Percentiles rank a stretch among this genome's conserved stretches.
phyloP scores from a whole-genome alignment of 176 grass and related monocot species.

The Phoenix roebelenii region DNA sequence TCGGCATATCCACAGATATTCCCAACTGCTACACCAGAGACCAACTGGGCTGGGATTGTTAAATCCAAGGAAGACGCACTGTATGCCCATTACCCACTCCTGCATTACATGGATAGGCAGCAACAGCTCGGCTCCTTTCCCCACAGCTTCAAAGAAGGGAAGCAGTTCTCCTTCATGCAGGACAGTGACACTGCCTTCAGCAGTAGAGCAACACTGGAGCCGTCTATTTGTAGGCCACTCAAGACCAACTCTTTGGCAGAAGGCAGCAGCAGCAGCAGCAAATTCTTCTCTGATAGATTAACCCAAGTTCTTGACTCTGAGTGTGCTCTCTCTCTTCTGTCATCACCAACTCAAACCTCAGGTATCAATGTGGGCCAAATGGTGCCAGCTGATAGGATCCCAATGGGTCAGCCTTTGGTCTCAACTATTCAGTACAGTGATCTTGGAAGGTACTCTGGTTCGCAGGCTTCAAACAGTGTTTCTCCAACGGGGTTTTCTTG shows the following conservation, averaged over 20 bases:
- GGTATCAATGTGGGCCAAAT: slow-evolving; percentile 1
- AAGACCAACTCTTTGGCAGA: slow-evolving; percentile 17
- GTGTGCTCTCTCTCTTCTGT: slow-evolving; percentile 98
- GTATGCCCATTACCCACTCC: neutral
- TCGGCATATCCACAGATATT: neutral
- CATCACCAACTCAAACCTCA: slow-evolving; percentile 35
- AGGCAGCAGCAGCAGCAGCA: slow-evolving; percentile 17
- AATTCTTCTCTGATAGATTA: slow-evolving; percentile 30
- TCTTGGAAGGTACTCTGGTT: slow-evolving; percentile 2
- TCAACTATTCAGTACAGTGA: slow-evolving; percentile 20
- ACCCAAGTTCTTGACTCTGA: slow-evolving; percentile 28
- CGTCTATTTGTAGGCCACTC: slow-evolving; percentile 2
- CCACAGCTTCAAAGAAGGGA: slow-evolving; percentile 15
- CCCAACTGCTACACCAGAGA: neutral
- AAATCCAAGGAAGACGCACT: slow-evolving; percentile 5
- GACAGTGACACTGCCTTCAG: slow-evolving; percentile 7
- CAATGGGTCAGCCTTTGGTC: slow-evolving; percentile 28
- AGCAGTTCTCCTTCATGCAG: slow-evolving; percentile 32
- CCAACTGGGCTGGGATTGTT: slow-evolving; percentile 7
- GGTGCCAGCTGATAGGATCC: slow-evolving; percentile 25
- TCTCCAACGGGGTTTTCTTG: slow-evolving; percentile 49
- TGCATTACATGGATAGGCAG: slow-evolving; percentile 14
- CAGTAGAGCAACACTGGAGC: neutral
- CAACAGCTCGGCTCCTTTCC: slow-evolving; percentile 44
- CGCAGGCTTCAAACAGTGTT: slow-evolving; percentile 16